A percentile compares a stretch with the other conserved stretches of the same genome.
Conservation (phyloP, 2,329 filamentous ascomycete genomes). For the Helicocarpus griseus region DNA sequence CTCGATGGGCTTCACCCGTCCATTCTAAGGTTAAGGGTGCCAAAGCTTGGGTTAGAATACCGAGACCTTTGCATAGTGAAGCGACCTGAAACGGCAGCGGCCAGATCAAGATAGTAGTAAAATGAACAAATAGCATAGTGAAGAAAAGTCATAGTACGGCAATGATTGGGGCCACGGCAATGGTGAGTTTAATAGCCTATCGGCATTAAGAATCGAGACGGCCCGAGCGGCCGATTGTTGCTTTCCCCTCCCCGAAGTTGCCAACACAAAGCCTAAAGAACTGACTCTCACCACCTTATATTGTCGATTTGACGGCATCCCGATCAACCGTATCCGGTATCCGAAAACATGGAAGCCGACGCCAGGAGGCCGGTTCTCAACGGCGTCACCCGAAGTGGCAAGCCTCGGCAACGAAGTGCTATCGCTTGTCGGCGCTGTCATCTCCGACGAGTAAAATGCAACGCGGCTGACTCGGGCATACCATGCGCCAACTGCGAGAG, state of each 20-base stretch:
- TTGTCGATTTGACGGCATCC: neutral
- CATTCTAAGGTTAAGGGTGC: neutral
- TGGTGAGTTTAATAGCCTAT: neutral
- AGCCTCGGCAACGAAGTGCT: slow-evolving; percentile 3
- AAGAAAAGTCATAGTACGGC: neutral
- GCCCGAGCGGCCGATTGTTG: neutral
- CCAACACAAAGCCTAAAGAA: neutral
- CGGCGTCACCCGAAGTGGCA: slow-evolving; percentile 3
- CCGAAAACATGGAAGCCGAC: neutral
- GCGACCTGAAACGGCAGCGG: neutral
- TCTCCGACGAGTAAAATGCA: neutral
- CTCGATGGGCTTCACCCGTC: neutral
- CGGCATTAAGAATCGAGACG: neutral
- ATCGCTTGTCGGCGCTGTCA: slow-evolving; percentile 2
- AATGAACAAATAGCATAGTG: too few species aligned
- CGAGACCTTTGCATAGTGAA: neutral
- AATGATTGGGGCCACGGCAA: neutral
- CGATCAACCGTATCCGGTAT: neutral
- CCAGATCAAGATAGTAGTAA: too few species aligned
- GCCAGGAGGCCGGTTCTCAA: neutral
- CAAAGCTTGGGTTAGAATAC: too few species aligned
- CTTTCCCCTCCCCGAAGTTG: neutral
- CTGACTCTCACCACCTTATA: neutral
- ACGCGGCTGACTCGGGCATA: slow-evolving; percentile 1
- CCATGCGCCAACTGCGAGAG: slow-evolving; percentile 1